A percentile compares a stretch with the other conserved stretches of the same genome.
Conservation (phyloP, 768 basidiomycete species). For the Sutorius australiensis region DNA sequence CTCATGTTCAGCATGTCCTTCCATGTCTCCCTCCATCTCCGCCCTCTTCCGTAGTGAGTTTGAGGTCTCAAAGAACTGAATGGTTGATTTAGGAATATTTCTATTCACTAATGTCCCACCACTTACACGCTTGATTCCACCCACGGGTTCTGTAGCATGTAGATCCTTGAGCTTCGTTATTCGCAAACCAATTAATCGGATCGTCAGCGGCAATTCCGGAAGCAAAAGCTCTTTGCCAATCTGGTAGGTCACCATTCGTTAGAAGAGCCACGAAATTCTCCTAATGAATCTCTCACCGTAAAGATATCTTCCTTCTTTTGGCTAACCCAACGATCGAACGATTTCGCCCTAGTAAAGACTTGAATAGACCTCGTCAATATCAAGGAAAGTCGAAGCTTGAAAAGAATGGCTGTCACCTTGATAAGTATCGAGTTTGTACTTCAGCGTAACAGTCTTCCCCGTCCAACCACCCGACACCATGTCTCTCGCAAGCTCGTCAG, state of each 20-base stretch:
- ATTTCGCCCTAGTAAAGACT: constrained; percentile 84
- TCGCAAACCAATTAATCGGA: constrained; percentile 85
- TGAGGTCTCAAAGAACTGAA: constrained; percentile 56
- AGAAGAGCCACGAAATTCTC: neutral
- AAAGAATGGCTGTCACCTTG: constrained; percentile 47
- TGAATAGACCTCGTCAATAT: constrained; percentile 7
- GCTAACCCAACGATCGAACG: constrained; percentile 70
- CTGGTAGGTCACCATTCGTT: constrained; percentile 34
- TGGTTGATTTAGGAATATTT: neutral
- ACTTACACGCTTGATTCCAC: constrained; percentile 72
- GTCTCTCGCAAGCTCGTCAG: constrained; percentile 76
- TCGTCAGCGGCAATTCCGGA: constrained; percentile 71
- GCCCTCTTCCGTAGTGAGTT: constrained; percentile 39
- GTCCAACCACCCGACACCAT: constrained; percentile 78
- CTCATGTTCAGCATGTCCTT: constrained; percentile 18
- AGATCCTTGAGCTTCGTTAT: constrained; percentile 89
- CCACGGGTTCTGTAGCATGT: constrained; percentile 38
- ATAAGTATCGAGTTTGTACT: constrained; percentile 89
- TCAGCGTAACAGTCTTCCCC: constrained; percentile 86
- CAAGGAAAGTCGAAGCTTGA: neutral
- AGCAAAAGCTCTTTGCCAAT: constrained; percentile 79
- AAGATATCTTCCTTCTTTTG: constrained; percentile 74
- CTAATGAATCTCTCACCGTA: constrained; percentile 44
- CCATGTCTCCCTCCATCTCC: constrained; percentile 25
- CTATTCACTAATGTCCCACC: neutral